phyloP scores from a whole-genome alignment of 2,329 filamentous ascomycete species.

The Hirsutella minnesotensis region DNA sequence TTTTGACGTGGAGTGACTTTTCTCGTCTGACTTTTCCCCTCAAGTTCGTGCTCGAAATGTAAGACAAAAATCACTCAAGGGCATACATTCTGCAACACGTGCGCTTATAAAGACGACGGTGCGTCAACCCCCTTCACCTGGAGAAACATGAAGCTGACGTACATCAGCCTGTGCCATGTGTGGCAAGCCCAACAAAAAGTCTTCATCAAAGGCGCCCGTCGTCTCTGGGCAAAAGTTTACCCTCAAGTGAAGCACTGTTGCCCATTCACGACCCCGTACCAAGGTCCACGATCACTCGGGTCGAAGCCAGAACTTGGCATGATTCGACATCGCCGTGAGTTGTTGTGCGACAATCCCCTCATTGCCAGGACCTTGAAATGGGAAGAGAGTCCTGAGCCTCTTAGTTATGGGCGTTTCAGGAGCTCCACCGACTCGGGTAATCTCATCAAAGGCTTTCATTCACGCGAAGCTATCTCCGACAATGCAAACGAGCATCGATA shows the following conservation, averaged over 20 bases:
- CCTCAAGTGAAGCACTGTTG: constrained; percentile 33
- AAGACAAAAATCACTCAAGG: constrained; percentile 53
- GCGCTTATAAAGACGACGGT: constrained; percentile 52
- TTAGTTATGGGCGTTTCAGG: no score
- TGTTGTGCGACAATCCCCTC: no score
- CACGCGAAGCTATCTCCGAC: no score
- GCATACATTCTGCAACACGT: constrained; percentile 47
- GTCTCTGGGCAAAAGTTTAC: constrained; percentile 52
- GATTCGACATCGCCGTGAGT: no score
- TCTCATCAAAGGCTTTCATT: no score
- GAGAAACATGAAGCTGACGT: constrained; percentile 4
- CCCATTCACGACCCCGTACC: background rate
- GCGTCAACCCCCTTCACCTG: constrained; percentile 11
- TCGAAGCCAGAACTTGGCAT: background rate
- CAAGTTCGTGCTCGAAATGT: constrained; percentile 46
- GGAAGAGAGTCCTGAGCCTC: no score
- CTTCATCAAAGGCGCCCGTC: constrained; percentile 36
- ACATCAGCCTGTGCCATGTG: constrained; percentile 48
- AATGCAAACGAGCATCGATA: no score
- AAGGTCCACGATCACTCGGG: background rate
- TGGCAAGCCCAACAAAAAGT: constrained; percentile 44
- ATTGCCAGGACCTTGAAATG: background rate
- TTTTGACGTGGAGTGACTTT: no score
- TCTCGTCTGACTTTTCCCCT: background rate
- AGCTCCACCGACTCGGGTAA: no score